These are phyloP conservation scores for Xylariaceae sp. DNA, from an alignment of 2,329 filamentous ascomycete genomes.

Conservation along the genomic window DNA sequence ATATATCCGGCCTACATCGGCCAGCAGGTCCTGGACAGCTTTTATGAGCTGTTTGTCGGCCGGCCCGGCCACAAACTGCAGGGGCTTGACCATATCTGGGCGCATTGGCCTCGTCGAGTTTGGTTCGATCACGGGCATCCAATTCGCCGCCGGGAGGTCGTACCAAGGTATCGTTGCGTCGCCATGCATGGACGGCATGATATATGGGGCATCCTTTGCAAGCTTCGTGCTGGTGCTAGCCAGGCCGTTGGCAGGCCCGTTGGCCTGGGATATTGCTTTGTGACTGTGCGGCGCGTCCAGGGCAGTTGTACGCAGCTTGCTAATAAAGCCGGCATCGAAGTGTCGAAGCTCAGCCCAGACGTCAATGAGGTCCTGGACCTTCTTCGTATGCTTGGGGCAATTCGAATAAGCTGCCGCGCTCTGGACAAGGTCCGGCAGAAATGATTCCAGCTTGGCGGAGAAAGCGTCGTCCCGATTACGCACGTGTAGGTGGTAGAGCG, in stretches of 20 bases:
- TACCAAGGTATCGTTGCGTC: conserved; percentile 68
- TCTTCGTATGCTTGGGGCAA: conserved; percentile 57
- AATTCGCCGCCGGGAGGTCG: conserved; percentile 74
- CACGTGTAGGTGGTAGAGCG: conserved; percentile 61
- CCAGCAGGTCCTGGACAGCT: conserved; percentile 63
- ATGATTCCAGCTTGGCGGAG: conserved; percentile 47
- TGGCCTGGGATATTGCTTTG: conserved; percentile 9
- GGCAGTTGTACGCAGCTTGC: conserved; percentile 52
- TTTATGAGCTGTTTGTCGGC: conserved; percentile 58
- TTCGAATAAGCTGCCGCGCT: conserved; percentile 49
- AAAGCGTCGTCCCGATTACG: conserved; percentile 42
- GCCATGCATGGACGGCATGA: conserved; percentile 71
- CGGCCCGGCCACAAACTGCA: conserved; percentile 61
- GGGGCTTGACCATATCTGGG: conserved; percentile 59
- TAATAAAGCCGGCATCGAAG: conserved; percentile 45
- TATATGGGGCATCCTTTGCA: conserved; percentile 54
- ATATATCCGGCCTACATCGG: conserved; percentile 63
- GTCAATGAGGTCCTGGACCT: conserved; percentile 55
- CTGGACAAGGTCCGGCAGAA: conserved; percentile 55
- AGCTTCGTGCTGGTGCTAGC: conserved; percentile 23
- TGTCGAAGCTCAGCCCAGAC: conserved; percentile 66
- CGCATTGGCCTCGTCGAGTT: conserved; percentile 70
- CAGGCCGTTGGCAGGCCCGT: conserved; percentile 17
- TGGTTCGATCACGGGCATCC: conserved; percentile 70
- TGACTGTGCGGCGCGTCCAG: conserved; percentile 28